Evolutionary conservation across 1,284 basidiomycete species (phyloP).

Genomic region (Neonothopanus nambi): DNA sequence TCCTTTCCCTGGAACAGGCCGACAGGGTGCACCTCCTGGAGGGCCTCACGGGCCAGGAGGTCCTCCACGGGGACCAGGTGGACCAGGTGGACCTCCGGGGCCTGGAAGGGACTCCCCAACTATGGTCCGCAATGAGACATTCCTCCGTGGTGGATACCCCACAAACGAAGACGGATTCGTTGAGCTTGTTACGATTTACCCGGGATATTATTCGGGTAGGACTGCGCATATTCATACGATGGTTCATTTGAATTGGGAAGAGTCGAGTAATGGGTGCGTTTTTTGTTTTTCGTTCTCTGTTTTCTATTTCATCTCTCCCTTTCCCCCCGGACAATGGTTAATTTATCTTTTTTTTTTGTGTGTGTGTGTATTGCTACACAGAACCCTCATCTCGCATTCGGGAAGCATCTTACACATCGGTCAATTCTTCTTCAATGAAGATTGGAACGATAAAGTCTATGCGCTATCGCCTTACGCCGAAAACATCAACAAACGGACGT

Average conservation of each 20-base stretch:
- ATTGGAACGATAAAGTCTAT: slow-evolving; percentile 38
- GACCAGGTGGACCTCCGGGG: background rate
- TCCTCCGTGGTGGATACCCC: slow-evolving; percentile 50
- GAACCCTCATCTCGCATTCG: slow-evolving; percentile 34
- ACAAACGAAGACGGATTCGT: slow-evolving; percentile 54
- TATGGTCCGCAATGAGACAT: slow-evolving; percentile 37
- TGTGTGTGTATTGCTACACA: too few species aligned
- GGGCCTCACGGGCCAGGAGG: background rate
- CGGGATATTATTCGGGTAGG: slow-evolving; percentile 40
- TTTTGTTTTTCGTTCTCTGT: too few species aligned
- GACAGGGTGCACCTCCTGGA: background rate
- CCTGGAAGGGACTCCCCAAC: too few species aligned
- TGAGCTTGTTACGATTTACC: slow-evolving; percentile 52
- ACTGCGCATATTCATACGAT: slow-evolving; percentile 35
- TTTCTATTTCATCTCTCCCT: too few species aligned
- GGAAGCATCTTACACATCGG: slow-evolving; percentile 36
- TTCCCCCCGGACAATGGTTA: too few species aligned
- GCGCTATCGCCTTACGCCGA: slow-evolving; percentile 25
- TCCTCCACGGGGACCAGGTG: background rate
- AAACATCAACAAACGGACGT: slow-evolving; percentile 26
- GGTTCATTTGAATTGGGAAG: slow-evolving; percentile 30
- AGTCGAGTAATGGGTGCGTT: slow-evolving; percentile 33
- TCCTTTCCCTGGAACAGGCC: background rate
- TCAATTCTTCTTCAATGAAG: slow-evolving; percentile 45
- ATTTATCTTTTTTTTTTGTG: too few species aligned